Evolutionary conservation across 2,329 filamentous ascomycete species (phyloP).

Genomic region (Aspergillus unguis): DNA sequence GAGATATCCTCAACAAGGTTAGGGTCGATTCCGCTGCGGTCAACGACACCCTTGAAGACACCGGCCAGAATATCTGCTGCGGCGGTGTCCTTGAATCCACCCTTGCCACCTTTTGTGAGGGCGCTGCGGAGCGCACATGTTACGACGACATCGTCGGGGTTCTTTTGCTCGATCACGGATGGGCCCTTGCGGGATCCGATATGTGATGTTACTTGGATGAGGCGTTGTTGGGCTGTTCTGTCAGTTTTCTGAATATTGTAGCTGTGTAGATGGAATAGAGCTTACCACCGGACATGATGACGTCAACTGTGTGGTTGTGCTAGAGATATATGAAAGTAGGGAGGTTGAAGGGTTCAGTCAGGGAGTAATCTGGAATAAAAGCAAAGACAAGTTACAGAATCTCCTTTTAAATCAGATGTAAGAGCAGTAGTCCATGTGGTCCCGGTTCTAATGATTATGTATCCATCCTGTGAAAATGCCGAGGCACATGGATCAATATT

Average conservation of each 20-base stretch:
- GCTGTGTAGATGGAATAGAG: neutral
- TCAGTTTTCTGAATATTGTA: neutral
- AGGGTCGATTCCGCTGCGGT: conserved; percentile 86
- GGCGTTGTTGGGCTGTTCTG: conserved; percentile 53
- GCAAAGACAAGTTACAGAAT: conserved; percentile 5
- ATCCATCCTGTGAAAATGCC: conserved; percentile 28
- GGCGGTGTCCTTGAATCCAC: conserved; percentile 90
- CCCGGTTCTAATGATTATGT: conserved; percentile 15
- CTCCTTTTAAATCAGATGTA: conserved; percentile 17
- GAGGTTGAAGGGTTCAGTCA: conserved; percentile 2
- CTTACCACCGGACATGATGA: conserved; percentile 45
- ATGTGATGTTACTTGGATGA: conserved; percentile 58
- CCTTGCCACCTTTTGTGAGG: conserved; percentile 89
- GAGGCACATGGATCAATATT: conserved; percentile 30
- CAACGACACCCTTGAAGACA: conserved; percentile 75
- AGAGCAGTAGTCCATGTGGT: conserved; percentile 7
- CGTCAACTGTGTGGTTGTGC: conserved; percentile 14
- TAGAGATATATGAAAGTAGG: conserved; percentile 2
- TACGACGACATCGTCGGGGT: conserved; percentile 73
- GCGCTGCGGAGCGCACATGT: conserved; percentile 88
- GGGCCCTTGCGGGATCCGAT: conserved; percentile 41
- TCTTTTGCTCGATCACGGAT: conserved; percentile 43
- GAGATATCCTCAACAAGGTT: conserved; percentile 85
- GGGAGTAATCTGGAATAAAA: neutral
- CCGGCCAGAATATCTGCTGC: conserved; percentile 82